These are phyloP conservation scores for Gaertneriomyces semiglobifer DNA, from an alignment of 192 early-diverging fungal species.

Conservation along the genomic window DNA sequence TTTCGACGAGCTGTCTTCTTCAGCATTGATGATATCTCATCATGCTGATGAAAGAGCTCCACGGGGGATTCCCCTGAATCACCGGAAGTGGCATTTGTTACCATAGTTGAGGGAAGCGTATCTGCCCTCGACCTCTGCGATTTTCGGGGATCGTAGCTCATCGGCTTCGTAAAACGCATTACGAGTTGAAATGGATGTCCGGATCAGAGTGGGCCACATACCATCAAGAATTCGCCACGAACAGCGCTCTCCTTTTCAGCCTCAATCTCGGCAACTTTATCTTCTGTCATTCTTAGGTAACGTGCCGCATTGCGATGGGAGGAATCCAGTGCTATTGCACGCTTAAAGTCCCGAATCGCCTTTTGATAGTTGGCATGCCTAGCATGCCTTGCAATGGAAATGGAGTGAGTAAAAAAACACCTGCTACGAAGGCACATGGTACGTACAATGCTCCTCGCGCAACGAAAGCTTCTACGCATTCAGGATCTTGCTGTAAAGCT, in stretches of 20 bases:
- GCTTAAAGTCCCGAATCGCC: constrained; percentile 18
- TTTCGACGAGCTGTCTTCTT: no score
- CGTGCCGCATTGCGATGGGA: constrained; percentile 9
- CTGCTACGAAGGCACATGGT: not conserved
- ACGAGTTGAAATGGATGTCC: no score
- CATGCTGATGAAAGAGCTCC: no score
- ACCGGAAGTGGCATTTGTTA: no score
- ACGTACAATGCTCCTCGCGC: constrained; percentile 27
- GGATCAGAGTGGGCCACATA: not conserved
- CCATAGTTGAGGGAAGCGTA: no score
- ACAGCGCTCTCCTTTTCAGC: constrained; percentile 24
- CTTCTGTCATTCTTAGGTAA: constrained; percentile 6
- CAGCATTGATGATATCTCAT: no score
- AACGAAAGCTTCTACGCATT: constrained; percentile 22
- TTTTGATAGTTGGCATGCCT: constrained; percentile 16
- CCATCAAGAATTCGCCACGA: constrained; percentile 25
- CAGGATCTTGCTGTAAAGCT: constrained; percentile 18
- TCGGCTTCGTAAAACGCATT: no score
- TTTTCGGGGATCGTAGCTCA: no score
- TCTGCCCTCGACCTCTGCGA: no score
- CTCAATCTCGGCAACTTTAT: constrained; percentile 22
- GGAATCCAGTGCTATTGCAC: constrained; percentile 16
- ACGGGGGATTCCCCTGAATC: no score
- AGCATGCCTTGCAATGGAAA: not conserved
- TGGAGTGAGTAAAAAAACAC: not conserved